Base-by-base conservation (phyloP, 495 filamentous ascomycete genomes). In the Penicillium diatomitis region DNA sequence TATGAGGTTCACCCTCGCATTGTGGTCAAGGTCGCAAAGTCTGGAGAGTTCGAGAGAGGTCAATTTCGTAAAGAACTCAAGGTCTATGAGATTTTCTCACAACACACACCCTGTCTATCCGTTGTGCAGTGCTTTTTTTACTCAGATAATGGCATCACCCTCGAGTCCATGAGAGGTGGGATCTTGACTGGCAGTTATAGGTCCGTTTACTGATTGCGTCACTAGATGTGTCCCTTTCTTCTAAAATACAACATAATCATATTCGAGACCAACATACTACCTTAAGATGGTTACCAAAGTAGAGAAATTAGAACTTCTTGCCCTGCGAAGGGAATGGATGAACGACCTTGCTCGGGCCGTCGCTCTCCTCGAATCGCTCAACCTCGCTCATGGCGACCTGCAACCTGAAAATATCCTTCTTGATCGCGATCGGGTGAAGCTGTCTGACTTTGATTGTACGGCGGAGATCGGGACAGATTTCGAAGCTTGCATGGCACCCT, bases 1-100 rank as follows among this genome's bases (percentile, higher is more conserved):
- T 69, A 69, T 46, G 65, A 69, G 42, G 64, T 68, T n/a, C 56
- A 71, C 47, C 63, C 61, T 55, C 56, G 38, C 37, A 69, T 69
- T 39, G 63, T 69, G 41, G 64, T 69, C 46, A 71, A 69, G 50
- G 51, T 59, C 36, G 64, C 66, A 5, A 60, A 60, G 44, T 52
- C 60, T 39, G 65, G 62, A 29, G 60, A 67, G 8, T 61, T 54
- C 49, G 65, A 71, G 46, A 55, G 49, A 44, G 47, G 61, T 4
- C 57, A 69, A 57, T 65, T 69, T 44, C n/a, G 34, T 9, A 65
- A 55, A 57, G 66, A 69, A 50, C 37, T 63, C 39, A 41, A 59
- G 46, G 62, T 69, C 41, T 68, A 65, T 45, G 38, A 56, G 32
- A 58, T 57, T 5, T 58, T 69, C 32, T 60, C 58, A 5, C 58